Evolutionary conservation across 2,329 filamentous ascomycete species (phyloP).

Genomic region (Fusarium sp.): DNA sequence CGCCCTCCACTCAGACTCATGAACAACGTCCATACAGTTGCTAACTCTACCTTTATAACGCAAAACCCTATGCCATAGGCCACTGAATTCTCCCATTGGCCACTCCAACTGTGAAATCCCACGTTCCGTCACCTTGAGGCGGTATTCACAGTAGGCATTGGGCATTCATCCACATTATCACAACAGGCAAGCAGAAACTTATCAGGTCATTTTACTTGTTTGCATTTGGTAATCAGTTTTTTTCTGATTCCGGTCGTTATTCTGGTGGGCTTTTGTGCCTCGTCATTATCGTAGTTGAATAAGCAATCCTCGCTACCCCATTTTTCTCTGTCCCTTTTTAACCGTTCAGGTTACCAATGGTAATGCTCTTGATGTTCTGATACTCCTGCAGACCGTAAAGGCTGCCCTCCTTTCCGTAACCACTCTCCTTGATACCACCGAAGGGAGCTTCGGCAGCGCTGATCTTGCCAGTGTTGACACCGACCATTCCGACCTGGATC

Average conservation of each 20-base stretch:
- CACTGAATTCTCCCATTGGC: background rate
- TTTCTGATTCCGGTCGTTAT: constrained; percentile 14
- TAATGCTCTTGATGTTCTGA: constrained; percentile 60
- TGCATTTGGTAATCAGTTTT: constrained; percentile 6
- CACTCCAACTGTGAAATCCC: background rate
- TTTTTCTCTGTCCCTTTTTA: constrained; percentile 18
- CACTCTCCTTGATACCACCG: constrained; percentile 52
- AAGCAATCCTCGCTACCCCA: constrained; percentile 25
- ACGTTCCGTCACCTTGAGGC: background rate
- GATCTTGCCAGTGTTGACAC: constrained; percentile 57
- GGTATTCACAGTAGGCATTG: background rate
- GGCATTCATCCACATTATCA: background rate
- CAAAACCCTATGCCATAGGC: background rate
- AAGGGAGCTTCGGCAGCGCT: constrained; percentile 50
- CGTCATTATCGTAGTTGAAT: constrained; percentile 43
- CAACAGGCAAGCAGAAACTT: background rate
- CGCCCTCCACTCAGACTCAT: background rate
- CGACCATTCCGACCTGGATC: constrained; percentile 76
- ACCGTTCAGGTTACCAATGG: constrained; percentile 44
- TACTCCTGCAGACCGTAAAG: constrained; percentile 61
- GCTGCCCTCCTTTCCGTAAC: constrained; percentile 53
- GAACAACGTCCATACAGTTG: background rate
- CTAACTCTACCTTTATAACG: background rate
- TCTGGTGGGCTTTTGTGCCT: constrained; percentile 27
- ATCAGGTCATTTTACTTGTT: constrained; percentile 17